A percentile compares a stretch with the other conserved stretches of the same genome.
phyloP scores from a whole-genome alignment of 2,329 filamentous ascomycete species.

The Epichloe coenophiala region DNA sequence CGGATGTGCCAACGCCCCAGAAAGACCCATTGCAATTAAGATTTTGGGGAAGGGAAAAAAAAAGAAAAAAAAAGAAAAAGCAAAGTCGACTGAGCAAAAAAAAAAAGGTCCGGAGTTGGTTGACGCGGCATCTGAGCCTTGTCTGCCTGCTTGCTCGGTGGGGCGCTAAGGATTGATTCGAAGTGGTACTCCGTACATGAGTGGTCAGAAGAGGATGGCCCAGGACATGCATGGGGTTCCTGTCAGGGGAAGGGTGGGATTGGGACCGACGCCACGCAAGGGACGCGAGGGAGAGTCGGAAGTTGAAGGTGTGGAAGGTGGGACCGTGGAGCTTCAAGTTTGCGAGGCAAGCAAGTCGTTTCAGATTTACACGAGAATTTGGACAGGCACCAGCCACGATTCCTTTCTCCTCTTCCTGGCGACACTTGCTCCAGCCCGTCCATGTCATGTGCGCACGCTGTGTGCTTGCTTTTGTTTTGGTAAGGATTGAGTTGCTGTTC shows the following conservation, averaged over 20 bases:
- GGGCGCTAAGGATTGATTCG: neutral
- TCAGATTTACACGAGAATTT: neutral
- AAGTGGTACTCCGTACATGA: no score
- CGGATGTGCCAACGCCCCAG: no score
- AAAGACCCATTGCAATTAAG: neutral
- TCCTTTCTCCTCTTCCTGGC: neutral
- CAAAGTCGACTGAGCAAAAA: neutral
- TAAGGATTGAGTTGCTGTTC: no score
- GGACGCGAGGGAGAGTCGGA: neutral
- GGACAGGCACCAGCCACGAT: neutral
- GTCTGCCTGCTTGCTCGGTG: neutral
- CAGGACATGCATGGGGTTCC: neutral
- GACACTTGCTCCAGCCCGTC: neutral
- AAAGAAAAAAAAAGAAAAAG: neutral
- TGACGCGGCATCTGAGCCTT: slow-evolving; percentile 2
- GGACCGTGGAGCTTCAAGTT: neutral
- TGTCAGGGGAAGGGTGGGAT: slow-evolving; percentile 2
- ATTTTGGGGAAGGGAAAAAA: neutral
- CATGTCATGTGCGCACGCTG: neutral
- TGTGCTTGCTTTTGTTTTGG: no score
- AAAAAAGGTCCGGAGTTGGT: neutral
- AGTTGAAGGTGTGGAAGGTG: neutral
- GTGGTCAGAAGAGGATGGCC: neutral
- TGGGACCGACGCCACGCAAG: neutral
- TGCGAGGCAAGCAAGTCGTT: neutral